phyloP scores from a whole-genome alignment of 2,329 filamentous ascomycete species.

The Claviceps sorghi region DNA sequence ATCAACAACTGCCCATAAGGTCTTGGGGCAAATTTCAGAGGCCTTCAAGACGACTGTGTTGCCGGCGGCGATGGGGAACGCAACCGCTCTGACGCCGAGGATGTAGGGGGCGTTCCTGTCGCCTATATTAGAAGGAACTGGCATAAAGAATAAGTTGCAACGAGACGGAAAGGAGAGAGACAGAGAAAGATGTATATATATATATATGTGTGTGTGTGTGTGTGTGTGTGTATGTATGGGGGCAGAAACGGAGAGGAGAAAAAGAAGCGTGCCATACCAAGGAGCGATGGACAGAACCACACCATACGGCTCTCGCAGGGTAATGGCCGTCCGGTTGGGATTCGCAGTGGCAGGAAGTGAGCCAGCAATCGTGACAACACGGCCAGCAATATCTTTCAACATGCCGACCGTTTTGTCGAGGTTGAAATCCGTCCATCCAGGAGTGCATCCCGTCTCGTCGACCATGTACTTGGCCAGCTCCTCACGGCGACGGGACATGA shows the following conservation, averaged over 20 bases:
- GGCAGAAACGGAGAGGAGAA: too few species aligned
- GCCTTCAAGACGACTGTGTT: conserved; percentile 65
- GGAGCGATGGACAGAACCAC: conserved; percentile 68
- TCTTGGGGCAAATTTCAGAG: conserved; percentile 51
- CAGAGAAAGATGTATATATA: too few species aligned
- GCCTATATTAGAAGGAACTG: neutral
- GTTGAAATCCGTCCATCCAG: conserved; percentile 28
- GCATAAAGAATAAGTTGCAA: neutral
- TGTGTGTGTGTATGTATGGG: too few species aligned
- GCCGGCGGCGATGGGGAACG: conserved; percentile 58
- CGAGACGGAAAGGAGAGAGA: neutral
- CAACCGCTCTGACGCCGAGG: conserved; percentile 38
- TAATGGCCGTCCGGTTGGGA: conserved; percentile 34
- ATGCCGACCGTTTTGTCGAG: conserved; percentile 21
- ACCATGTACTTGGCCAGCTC: conserved; percentile 48
- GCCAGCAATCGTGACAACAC: conserved; percentile 24
- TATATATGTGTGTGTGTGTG: too few species aligned
- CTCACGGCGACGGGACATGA: conserved; percentile 43
- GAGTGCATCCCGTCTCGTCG: conserved; percentile 28
- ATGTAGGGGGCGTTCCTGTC: conserved; percentile 43
- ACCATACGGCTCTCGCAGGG: conserved; percentile 64
- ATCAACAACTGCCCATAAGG: conserved; percentile 45
- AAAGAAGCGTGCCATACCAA: conserved; percentile 40
- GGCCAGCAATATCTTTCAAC: conserved; percentile 28
- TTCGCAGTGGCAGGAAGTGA: conserved; percentile 20